Percentiles rank a stretch among this genome's conserved stretches.
phyloP scores from a whole-genome alignment of 768 basidiomycete species.

The Rhizopogon salebrosus region DNA sequence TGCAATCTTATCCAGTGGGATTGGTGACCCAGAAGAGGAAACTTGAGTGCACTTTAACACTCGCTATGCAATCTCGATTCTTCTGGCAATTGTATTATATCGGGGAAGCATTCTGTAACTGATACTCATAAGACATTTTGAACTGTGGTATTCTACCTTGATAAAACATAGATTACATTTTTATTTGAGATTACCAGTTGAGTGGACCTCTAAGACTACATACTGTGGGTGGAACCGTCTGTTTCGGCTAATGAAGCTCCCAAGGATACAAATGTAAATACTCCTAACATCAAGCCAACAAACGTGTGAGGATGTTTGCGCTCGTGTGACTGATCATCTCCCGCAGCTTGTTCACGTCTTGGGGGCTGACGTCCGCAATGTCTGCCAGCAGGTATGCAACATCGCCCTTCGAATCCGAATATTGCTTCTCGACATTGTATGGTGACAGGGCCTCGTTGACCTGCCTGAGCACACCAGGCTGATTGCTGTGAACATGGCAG shows the following conservation, averaged over 20 bases:
- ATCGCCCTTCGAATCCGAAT: slow-evolving; percentile 94
- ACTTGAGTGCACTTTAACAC: slow-evolving; percentile 27
- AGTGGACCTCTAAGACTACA: slow-evolving; percentile 31
- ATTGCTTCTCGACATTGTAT: slow-evolving; percentile 99
- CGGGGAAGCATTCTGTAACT: slow-evolving; percentile 2
- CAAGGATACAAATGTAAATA: not conserved
- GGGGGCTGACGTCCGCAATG: slow-evolving; percentile 83
- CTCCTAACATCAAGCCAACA: slow-evolving; percentile 52
- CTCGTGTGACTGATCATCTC: slow-evolving; percentile 72
- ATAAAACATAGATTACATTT: not conserved
- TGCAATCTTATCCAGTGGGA: slow-evolving; percentile 86
- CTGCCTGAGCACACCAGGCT: slow-evolving; percentile 88
- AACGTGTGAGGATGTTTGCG: slow-evolving; percentile 86
- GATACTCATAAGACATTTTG: slow-evolving; percentile 12
- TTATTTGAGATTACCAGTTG: slow-evolving; percentile 39
- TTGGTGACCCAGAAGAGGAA: slow-evolving; percentile 93
- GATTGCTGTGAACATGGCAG: slow-evolving; percentile 94
- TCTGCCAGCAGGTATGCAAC: slow-evolving; percentile 96
- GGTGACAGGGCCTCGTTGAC: slow-evolving; percentile 93
- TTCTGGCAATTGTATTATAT: slow-evolving; percentile 3
- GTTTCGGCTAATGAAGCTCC: slow-evolving; percentile 15
- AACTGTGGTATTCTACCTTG: not conserved
- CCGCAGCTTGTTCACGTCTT: slow-evolving; percentile 73
- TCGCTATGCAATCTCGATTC: not conserved
- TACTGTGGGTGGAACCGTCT: slow-evolving; percentile 29